Evolutionary conservation across 2,329 filamentous ascomycete species (phyloP).

Genomic region (Pseudogymnoascus pannorum): DNA sequence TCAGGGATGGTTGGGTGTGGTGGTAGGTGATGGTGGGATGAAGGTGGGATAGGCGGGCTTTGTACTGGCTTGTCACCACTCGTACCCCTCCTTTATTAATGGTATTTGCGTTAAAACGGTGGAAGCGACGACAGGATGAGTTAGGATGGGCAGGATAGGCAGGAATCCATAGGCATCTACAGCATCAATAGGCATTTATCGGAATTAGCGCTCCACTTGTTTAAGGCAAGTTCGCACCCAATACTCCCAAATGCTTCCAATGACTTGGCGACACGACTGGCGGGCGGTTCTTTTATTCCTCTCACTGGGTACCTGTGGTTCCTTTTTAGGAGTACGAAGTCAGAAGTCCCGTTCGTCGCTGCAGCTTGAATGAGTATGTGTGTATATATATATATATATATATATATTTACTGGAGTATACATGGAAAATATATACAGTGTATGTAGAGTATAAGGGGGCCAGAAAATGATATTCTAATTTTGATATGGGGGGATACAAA

Average conservation of each 20-base stretch:
- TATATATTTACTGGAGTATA: too few relatives aligned
- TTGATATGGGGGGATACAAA: not conserved
- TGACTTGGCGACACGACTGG: not conserved
- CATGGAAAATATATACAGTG: not conserved
- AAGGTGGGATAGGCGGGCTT: slow-evolving; percentile 8
- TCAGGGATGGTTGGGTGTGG: slow-evolving; percentile 4
- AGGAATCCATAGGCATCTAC: not conserved
- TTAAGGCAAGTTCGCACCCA: not conserved
- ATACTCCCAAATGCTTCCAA: not conserved
- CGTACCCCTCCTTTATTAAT: not conserved
- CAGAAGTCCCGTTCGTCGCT: not conserved
- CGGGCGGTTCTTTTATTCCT: not conserved
- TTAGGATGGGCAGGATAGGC: not conserved
- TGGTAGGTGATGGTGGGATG: slow-evolving; percentile 5
- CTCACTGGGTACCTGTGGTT: not conserved
- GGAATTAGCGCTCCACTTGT: not conserved
- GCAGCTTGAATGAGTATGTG: not conserved
- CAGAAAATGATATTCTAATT: not conserved
- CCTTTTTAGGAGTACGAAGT: not conserved
- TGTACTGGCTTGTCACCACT: not conserved
- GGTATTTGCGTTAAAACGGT: not conserved
- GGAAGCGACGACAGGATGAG: not conserved
- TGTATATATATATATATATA: too few relatives aligned
- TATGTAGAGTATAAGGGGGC: not conserved
- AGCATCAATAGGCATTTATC: not conserved